Conservation (phyloP, 2,329 filamentous ascomycete genomes). For the Didymella pomorum region DNA sequence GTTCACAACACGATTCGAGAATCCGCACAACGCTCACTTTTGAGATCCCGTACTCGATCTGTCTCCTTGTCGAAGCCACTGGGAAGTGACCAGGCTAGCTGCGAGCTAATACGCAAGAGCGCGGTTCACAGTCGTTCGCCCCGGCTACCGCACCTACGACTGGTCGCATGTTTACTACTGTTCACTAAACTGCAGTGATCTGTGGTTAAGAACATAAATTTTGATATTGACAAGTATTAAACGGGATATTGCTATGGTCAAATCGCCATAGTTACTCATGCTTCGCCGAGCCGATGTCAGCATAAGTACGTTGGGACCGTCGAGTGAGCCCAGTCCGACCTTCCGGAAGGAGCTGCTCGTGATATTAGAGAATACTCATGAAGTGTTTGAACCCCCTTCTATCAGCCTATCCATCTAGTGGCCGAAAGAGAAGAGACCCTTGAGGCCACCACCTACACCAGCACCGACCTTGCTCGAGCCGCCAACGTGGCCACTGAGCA, state of each 20-base stretch:
- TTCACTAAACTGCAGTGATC: neutral
- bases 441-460: too few relatives aligned
- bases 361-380: neutral
- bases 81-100: too few relatives aligned
- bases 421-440: neutral
- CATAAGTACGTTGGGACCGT: neutral
- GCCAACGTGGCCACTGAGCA: neutral
- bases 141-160: too few relatives aligned
- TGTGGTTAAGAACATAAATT: neutral
- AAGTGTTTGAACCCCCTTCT: neutral
- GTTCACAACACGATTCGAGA: too few relatives aligned
- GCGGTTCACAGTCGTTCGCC: too few relatives aligned
- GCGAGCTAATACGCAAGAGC: too few relatives aligned
- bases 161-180: too few relatives aligned
- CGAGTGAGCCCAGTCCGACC: neutral
- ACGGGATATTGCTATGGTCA: neutral
- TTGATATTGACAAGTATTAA: neutral
- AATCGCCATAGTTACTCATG: neutral
- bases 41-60: too few relatives aligned
- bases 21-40: too few relatives aligned
- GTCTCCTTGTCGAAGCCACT: too few relatives aligned
- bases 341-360: neutral
- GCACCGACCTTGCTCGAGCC: neutral
- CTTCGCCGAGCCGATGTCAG: neutral
- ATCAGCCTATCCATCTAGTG: neutral